A percentile compares a stretch with the other conserved stretches of the same genome.
phyloP scores from a whole-genome alignment of 306 rosid genomes.

The Trichosanthes cucumerina region DNA sequence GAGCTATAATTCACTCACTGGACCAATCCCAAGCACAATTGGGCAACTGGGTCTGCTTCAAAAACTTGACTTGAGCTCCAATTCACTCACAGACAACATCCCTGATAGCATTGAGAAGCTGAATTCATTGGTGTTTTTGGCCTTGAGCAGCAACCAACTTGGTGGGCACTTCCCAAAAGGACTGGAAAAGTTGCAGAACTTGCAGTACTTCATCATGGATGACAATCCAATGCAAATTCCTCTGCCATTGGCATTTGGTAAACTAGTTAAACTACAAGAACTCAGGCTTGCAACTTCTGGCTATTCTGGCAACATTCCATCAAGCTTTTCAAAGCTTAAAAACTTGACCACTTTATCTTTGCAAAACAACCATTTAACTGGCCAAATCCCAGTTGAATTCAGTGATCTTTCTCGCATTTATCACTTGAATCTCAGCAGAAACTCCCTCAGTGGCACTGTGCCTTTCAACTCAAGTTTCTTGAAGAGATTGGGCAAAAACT shows the following conservation, averaged over 20 bases:
- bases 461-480: conserved; percentile 46
- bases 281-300: conserved; percentile 40
- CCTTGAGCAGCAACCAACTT: conserved; percentile 33
- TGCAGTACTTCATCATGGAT: conserved; percentile 45
- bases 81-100: conserved; percentile 25
- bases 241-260: conserved; percentile 28
- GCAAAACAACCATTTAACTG: conserved; percentile 32
- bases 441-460: conserved; percentile 27
- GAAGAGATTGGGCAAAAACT: conserved; percentile 33
- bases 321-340: conserved; percentile 26
- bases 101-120: conserved; percentile 26
- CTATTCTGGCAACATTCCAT: conserved; percentile 33
- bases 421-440: conserved; percentile 46
- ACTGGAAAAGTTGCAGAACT: conserved; percentile 26
- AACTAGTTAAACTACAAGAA: conserved; percentile 35
- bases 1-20: conserved; percentile 35
- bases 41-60: conserved; percentile 34
- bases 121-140: conserved; percentile 26
- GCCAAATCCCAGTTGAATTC: conserved; percentile 28
- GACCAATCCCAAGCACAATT: conserved; percentile 33
- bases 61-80: conserved; percentile 44
- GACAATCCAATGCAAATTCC: conserved; percentile 31
- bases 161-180: conserved; percentile 27
- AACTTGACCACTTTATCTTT: conserved; percentile 38
- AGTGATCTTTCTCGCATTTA: conserved; percentile 29